Conservation (phyloP, 805 yeast species). For the Candida jianshihensis region DNA sequence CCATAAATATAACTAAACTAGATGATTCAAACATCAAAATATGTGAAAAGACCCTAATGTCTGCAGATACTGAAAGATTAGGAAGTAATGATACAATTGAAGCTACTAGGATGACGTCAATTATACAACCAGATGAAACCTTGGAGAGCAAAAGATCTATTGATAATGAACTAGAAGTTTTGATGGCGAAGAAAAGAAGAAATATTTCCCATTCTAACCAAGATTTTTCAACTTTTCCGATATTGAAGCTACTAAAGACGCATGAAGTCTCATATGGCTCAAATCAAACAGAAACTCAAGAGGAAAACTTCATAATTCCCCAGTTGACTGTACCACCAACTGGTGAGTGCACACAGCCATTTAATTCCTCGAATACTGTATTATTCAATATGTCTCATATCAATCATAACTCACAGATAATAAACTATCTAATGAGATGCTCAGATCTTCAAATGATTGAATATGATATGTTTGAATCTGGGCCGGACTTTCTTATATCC, state of each 20-base stretch:
- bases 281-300: background rate
- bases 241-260: conserved; percentile 1
- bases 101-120: conserved; percentile 1
- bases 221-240: background rate
- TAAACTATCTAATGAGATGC: background rate
- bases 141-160: conserved; percentile 4
- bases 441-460: conserved; percentile 8
- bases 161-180: conserved; percentile 15
- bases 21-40: background rate
- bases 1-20: background rate
- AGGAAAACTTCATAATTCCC: background rate
- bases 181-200: conserved; percentile 8
- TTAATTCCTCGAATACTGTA: background rate
- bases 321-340: background rate
- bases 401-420: background rate
- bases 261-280: background rate
- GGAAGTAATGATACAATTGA: background rate
- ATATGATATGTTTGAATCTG: conserved; percentile 8
- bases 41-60: background rate
- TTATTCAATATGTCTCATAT: conserved; percentile 7
- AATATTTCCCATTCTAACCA: background rate
- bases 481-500: conserved; percentile 14
- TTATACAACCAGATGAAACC: background rate
- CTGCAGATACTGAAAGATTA: background rate
- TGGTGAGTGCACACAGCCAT: background rate